These are phyloP conservation scores for Oryza longistaminata DNA, from an alignment of 176 grass and related monocot genomes.

Conservation along the genomic window DNA sequence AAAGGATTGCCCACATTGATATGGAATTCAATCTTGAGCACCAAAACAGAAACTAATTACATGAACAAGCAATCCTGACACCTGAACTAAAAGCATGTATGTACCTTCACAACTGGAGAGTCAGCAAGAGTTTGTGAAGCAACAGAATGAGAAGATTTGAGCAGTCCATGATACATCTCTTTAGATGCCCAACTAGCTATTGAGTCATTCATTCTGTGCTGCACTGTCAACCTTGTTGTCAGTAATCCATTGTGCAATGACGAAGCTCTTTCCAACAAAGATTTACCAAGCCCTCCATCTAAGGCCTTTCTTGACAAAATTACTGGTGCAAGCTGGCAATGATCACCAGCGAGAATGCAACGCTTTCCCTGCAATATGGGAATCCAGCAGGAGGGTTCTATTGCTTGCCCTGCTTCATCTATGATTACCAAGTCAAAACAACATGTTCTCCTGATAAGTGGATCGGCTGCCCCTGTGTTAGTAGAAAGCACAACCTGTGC, in stretches of 20 bases:
- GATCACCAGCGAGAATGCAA: slow-evolving; percentile 79
- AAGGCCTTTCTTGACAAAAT: slow-evolving; percentile 81
- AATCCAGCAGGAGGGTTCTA: slow-evolving; percentile 93
- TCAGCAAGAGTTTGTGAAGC: slow-evolving; percentile 90
- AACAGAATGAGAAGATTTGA: slow-evolving; percentile 68
- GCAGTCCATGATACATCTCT: slow-evolving; percentile 85
- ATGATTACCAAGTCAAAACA: slow-evolving; percentile 88
- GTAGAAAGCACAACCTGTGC: slow-evolving; percentile 85
- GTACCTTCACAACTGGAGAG: slow-evolving; percentile 89
- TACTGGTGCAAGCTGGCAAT: slow-evolving; percentile 87
- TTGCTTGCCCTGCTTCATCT: slow-evolving; percentile 91
- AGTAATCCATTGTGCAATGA: slow-evolving; percentile 69
- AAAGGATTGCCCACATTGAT: not conserved
- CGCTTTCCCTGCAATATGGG: slow-evolving; percentile 92
- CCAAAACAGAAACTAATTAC: not conserved
- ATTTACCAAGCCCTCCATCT: slow-evolving; percentile 90
- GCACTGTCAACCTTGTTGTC: slow-evolving; percentile 60
- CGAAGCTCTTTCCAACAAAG: slow-evolving; percentile 88
- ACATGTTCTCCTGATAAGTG: slow-evolving; percentile 67
- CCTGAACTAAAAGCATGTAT: slow-evolving; percentile 4
- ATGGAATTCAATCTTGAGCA: not conserved
- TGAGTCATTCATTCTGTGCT: slow-evolving; percentile 94
- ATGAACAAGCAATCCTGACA: slow-evolving; percentile 19
- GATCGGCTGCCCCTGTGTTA: slow-evolving; percentile 81
- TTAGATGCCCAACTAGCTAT: slow-evolving; percentile 96